phyloP scores from a whole-genome alignment of 371 early-diverging fungal genomes.

The Zychaea mexicana region DNA sequence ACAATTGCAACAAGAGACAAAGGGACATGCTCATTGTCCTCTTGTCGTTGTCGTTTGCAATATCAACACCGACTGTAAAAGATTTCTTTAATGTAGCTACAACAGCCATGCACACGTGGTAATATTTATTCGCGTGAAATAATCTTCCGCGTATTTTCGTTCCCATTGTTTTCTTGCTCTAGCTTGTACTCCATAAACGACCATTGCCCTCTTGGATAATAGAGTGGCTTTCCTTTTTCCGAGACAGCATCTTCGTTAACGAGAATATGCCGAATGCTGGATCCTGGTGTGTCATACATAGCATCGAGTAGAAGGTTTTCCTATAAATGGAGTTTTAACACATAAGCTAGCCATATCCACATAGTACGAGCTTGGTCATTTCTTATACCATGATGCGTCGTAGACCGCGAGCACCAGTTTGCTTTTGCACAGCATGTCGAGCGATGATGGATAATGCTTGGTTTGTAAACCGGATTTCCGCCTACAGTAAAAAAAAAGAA shows the following conservation, averaged over 20 bases:
- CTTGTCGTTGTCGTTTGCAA: too few species aligned
- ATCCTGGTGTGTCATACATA: slow-evolving; percentile 77
- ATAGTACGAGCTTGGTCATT: neutral
- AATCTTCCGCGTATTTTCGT: slow-evolving; percentile 5
- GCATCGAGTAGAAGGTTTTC: slow-evolving; percentile 68
- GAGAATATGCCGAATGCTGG: slow-evolving; percentile 62
- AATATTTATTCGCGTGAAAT: neutral
- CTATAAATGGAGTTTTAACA: too few species aligned
- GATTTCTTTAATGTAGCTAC: too few species aligned
- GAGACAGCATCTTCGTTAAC: slow-evolving; percentile 51
- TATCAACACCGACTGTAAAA: too few species aligned
- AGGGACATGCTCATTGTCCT: too few species aligned
- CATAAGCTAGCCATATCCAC: neutral
- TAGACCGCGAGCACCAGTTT: slow-evolving; percentile 83
- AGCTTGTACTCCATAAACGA: slow-evolving; percentile 19
- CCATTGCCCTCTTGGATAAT: slow-evolving; percentile 61
- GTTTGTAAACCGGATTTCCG: slow-evolving; percentile 65
- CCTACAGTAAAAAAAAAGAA: too few species aligned
- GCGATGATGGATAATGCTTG: slow-evolving; percentile 67
- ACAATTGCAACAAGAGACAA: too few species aligned
- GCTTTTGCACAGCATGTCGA: slow-evolving; percentile 67
- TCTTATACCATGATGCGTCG: slow-evolving; percentile 68
- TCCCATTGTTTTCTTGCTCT: slow-evolving; percentile 7
- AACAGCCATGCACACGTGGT: too few species aligned
- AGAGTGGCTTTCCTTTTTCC: slow-evolving; percentile 56